Evolutionary conservation across 805 yeast genomes (phyloP), one percentile per base, ranked within the genome.

Genomic region (Cyberlindnera maclurae): DNA sequence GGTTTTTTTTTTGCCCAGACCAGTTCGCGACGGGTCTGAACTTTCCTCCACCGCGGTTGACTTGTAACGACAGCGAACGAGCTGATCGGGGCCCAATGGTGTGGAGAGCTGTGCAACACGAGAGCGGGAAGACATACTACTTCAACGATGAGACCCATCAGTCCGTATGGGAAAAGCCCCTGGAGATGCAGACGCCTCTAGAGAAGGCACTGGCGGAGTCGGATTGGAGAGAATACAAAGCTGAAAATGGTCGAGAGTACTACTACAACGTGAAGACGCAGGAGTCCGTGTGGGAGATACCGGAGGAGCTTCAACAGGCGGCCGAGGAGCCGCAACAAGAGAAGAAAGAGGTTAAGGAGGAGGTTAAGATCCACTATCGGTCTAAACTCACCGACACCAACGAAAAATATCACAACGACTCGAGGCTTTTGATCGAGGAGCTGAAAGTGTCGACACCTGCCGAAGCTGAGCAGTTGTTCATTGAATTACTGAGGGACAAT

Each of bases 101-200:
- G 31, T 88, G 96, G 96, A 75, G 73, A 51, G 17, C 37, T 4
- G 37, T 34, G 15, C 15, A 11, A 15, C 37, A 34, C 16, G 37
- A 27, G 31, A 16, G 26, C 11, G 75, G 75, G 37, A 93, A 94
- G 0, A 67, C 66, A 1, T 89, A 88, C 60, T 88, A 82, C 59
- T 85, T 77, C 57, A 77, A 88, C 46, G 38, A 72, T 0, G 68
- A 55, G 20, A 81, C 90, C 0, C 72, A 76, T 35, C 76, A 77
- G 46, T 77, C 96, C 0, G 75, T 79, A 36, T 87, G 96, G 95
- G 85, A 82, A 18, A 76, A 77, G 46, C 96, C 96, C 0, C 72
- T 60, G 13, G 82, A 70, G 37, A 52, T 71, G 17, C 57, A 50
- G 33, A 60, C 68, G 4, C 50, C 59, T n/a, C 39, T 61, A 9